These are phyloP conservation scores for Taiozyma sp. DNA, from an alignment of 1,139 yeast species.

Conservation along the genomic window DNA sequence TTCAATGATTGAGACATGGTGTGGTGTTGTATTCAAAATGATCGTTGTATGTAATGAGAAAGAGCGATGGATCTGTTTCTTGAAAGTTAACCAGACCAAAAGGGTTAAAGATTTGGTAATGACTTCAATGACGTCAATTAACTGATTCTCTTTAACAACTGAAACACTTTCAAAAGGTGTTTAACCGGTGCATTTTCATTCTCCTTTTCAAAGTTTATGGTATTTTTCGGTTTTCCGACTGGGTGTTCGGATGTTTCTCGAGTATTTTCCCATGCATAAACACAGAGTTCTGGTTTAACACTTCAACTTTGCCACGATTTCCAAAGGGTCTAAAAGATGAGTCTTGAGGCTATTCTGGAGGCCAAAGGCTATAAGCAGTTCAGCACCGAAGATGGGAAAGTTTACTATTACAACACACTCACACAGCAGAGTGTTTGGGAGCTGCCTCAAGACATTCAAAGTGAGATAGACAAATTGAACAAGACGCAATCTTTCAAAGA, in stretches of 20 bases:
- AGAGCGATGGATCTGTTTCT: neutral
- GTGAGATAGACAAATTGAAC: constrained; percentile 10
- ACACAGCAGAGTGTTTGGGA: constrained; percentile 82
- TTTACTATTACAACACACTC: constrained; percentile 65
- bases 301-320: no score
- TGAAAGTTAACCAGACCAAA: neutral
- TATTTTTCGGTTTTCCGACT: neutral
- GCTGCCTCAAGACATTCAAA: constrained; percentile 44
- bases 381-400: constrained; percentile 63
- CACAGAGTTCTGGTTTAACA: no score
- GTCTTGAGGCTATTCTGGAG: constrained; percentile 3
- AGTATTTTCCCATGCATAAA: no score
- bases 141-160: neutral
- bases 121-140: neutral
- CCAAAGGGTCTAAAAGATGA: neutral
- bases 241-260: neutral
- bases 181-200: neutral
- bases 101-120: no score
- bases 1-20: constrained; percentile 82
- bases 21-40: neutral
- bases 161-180: neutral
- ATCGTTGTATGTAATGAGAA: no score
- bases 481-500: constrained; percentile 1
- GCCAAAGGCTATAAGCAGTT: constrained; percentile 55
- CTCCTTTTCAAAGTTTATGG: neutral